phyloP scores from a whole-genome alignment of 805 yeast genomes.

The Teunomyces funiuensis region DNA sequence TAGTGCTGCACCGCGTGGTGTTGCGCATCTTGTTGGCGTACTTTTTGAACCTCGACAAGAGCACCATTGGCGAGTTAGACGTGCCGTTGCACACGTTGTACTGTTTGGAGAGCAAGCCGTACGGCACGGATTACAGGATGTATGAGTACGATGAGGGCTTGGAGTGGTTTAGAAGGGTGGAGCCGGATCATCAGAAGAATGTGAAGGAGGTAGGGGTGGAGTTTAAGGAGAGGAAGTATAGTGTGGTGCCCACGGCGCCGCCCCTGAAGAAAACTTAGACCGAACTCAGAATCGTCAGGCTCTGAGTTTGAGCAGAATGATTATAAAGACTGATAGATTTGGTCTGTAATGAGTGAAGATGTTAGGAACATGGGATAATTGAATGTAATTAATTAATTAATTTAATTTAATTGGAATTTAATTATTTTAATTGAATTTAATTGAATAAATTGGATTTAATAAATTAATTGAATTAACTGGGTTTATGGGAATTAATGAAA shows the following conservation, averaged over 20 bases:
- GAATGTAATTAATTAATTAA: no score
- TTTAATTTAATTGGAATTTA: no score
- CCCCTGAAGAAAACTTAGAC: conserved; percentile 24
- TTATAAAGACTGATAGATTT: no score
- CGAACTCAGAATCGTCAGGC: no score
- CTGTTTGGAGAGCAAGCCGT: conserved; percentile 88
- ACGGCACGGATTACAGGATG: conserved; percentile 90
- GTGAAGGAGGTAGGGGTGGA: conserved; percentile 72
- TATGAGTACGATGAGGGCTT: conserved; percentile 79
- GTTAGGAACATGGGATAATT: no score
- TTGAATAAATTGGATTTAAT: no score
- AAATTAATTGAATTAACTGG: no score
- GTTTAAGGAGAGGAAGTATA: conserved; percentile 65
- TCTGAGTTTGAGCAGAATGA: no score
- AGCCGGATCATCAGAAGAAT: conserved; percentile 53
- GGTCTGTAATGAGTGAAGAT: no score
- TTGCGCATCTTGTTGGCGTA: conserved; percentile 85
- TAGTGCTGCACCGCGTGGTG: conserved; percentile 89
- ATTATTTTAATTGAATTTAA: no score
- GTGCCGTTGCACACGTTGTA: conserved; percentile 91
- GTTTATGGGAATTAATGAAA: no score
- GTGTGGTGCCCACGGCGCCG: conserved; percentile 79
- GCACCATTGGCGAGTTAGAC: conserved; percentile 83
- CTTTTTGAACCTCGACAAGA: conserved; percentile 77
- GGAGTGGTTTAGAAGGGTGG: conserved; percentile 76